Base-by-base conservation (phyloP, 768 basidiomycete species). In the Boletus huronensis region DNA sequence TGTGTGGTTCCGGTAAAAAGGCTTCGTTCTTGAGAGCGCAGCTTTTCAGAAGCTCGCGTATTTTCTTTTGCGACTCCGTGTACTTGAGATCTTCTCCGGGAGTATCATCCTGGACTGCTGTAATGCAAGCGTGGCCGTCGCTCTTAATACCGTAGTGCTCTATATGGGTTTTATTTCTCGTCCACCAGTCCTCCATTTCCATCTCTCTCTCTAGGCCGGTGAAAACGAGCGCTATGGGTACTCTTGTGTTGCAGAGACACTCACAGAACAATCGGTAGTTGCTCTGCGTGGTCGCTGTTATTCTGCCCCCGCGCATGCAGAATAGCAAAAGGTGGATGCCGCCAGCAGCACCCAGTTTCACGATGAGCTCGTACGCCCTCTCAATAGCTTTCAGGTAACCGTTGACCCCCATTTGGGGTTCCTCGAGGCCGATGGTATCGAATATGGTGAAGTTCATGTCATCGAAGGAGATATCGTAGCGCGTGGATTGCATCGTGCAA, bases 251-350 rank as follows among this genome's bases (percentile, higher is more conserved):
- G 52, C 78, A 79, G 29, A 79, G 72, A 25, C 72, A 67, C 19
- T 78, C 70, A 32, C 63, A 59, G 59, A 77, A 76, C 19, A 78
- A 55, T 28, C 61, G 54, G 57, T 75, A 79, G 52, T 77, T 79
- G 58, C 69, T 67, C 47, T 70, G 66, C 38, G 67, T 61, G 0
- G 70, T 64, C 17, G 71, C 66, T 32, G 67, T 72, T 62, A 77
- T 69, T 50, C 73, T 62, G 3, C 74, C 71, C 0, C 69, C 74
- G 4, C 73, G 71, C 67, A 78, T 69, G 58, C 72, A 72, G 49
- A 72, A 79, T 3, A 79, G 52, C 5, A 79, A 68, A 14, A 80
- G 75, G 51, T 68, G 73, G 32, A 80, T 64, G 28, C 79, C 77
- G 14, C 65, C 72, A 32, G 54, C 50, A 2, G 38, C 44, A 28